Base-by-base conservation (phyloP, 176 grass and related monocot genomes). In the Carex cristatella region DNA sequence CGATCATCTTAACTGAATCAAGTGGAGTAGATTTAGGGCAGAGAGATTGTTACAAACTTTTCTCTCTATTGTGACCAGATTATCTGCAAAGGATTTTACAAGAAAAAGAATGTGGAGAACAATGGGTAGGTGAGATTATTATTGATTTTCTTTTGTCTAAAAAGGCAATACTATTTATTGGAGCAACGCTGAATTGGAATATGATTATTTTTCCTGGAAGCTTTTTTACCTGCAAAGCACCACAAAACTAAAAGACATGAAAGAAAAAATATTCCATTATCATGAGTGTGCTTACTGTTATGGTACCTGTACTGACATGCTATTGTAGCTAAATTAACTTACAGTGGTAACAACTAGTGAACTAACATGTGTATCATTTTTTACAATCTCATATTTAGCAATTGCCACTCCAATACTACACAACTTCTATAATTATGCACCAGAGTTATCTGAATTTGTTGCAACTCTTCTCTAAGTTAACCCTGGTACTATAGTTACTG, bases 401-500 rank as follows among this genome's bases (percentile, higher is more conserved):
- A 61, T 86, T 49, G 38, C 32, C 4, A 89, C 84, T 5, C 84
- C 88, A 81, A 71, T 89, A 51, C 4, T 84, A 79, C 80, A 86
- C 1, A 79, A 89, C 88, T 89, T 86, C 68, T 89, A 86, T 68
- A 89, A 89, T 78, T 86, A 89, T 28, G 60, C 61, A 37, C 42
- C 57, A 1, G 79, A 85, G 49, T 83, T 30, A 5, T 75, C 79
- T 18, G 79, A 89, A 83, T 89, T 69, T 53, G 84, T 38, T 3
- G 33, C 30, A 83, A 48, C 68, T 86, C 18, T 84, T 83, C 82
- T 56, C 32, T 42, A 86, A 79, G 31, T 86, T 86, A 16, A 64
- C 19, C 6, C 69, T 86, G 88, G 88, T 86, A 72, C 59, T 88
- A 23, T n/a, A 4, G 59, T 61, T 48, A 15, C 13, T 42, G 1